Evolutionary conservation across 306 rosid genomes (phyloP), one percentile per base, ranked within the genome.

Genomic region (Luffa aegyptiaca): DNA sequence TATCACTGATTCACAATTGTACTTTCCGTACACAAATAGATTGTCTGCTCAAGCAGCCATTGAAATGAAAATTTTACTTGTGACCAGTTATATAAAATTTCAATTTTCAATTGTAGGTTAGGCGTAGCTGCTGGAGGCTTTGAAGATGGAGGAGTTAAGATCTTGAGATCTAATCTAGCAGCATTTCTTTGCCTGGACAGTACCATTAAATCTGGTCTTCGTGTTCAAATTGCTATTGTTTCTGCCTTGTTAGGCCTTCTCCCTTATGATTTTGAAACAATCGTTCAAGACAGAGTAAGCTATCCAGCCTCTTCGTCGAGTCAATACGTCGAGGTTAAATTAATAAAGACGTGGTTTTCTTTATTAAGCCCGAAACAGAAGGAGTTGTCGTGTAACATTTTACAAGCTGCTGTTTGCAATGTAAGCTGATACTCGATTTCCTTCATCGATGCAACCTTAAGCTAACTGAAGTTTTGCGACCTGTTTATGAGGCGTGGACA

Each of bases 41-140:
- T 6, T n/a, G 75, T 7, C 20, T 69, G 75, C 35, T 20, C 35
- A 41, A 69, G 75, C 8, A 10, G 35, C 3, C 3, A 69, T 69
- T 69, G 17, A 3, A 44, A 69, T 69, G 53, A 4, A 42, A 20
- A 69, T 44, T 39, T n/a, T n/a, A 18, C 1, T 69, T 69, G 36
- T 66, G 16, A 41, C 48, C 26, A 31, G 2, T 17, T 18, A 61
- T 52, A 5, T 21, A 18, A 20, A 33, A 1, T 53, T 73, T 53
- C 36, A 48, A 55, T 52, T 82, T 16, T 48, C 35, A 77, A 81
- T 79, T 86, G 81, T 87, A 94, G 98, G 90, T 84, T 84, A 59
- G 96, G 97, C 77, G 87, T 92, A 76, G 86, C 83, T 85, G 76
- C 86, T 52, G 84, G 78, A 82, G 97, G 98, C 82, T 89, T 80